These are phyloP conservation scores for Antitrichia curtipendula DNA, from an alignment of 225 moss, liverwort and hornwort species.

Conservation along the genomic window DNA sequence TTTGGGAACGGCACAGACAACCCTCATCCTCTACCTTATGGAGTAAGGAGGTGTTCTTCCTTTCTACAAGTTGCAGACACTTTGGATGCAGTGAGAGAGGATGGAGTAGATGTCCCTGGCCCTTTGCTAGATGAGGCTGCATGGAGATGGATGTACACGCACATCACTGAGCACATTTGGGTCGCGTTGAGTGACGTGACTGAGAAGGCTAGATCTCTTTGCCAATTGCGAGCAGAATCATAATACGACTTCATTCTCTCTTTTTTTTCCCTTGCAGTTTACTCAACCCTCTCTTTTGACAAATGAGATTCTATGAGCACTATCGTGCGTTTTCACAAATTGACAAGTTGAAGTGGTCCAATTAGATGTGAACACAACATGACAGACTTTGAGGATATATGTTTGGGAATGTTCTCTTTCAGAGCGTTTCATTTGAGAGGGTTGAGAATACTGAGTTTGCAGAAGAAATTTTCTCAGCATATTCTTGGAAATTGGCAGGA, in stretches of 20 bases:
- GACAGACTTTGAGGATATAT: neutral
- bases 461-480: neutral
- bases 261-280: neutral
- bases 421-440: neutral
- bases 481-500: neutral
- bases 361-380: neutral
- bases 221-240: neutral
- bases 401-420: too few relatives aligned
- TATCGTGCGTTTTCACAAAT: neutral
- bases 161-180: slow-evolving; percentile 69
- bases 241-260: neutral
- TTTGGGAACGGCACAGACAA: slow-evolving; percentile 5
- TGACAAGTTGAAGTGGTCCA: neutral
- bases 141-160: slow-evolving; percentile 68
- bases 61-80: slow-evolving; percentile 4
- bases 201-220: slow-evolving; percentile 39
- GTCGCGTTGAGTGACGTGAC: slow-evolving; percentile 51
- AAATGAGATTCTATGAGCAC: neutral
- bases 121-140: slow-evolving; percentile 50
- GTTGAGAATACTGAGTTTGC: neutral
- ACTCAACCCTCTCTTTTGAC: neutral
- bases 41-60: slow-evolving; percentile 14
- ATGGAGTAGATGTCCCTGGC: slow-evolving; percentile 1
- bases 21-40: slow-evolving; percentile 16
- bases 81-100: neutral